Percentiles rank a stretch among this genome's conserved stretches.
These are phyloP conservation scores for Metarhizium anisopliae DNA, from an alignment of 2,329 filamentous ascomycete genomes.

Conservation along the genomic window DNA sequence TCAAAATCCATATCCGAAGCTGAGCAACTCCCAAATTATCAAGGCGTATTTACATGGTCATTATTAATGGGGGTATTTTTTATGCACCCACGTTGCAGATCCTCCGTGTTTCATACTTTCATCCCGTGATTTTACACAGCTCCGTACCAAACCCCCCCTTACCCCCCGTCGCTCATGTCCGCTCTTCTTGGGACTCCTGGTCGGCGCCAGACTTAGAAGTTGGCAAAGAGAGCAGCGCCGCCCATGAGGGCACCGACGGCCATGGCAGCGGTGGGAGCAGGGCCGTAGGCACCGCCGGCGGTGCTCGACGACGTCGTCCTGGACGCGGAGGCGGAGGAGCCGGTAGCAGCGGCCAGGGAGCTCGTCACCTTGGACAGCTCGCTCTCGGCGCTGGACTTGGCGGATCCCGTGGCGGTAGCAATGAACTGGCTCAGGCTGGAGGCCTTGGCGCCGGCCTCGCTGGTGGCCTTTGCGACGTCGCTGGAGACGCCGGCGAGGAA, in stretches of 20 bases:
- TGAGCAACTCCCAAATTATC: too few relatives aligned
- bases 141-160: too few relatives aligned
- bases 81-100: too few relatives aligned
- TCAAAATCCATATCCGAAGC: too few relatives aligned
- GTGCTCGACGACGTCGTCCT: neutral
- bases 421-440: conserved; percentile 14
- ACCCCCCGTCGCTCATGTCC: too few relatives aligned
- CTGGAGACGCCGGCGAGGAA: conserved; percentile 6
- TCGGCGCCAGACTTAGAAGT: conserved; percentile 24
- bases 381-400: conserved; percentile 9
- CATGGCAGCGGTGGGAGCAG: conserved; percentile 31
- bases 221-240: conserved; percentile 34
- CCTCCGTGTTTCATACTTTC: too few relatives aligned
- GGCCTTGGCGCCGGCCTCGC: conserved; percentile 14
- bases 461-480: conserved; percentile 7
- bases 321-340: conserved; percentile 8
- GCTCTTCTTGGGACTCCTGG: too few relatives aligned
- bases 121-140: too few relatives aligned
- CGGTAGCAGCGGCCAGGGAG: conserved; percentile 9
- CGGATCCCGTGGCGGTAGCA: conserved; percentile 12
- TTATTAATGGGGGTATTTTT: neutral
- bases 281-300: conserved; percentile 15
- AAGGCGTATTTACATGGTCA: neutral
- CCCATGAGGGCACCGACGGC: conserved; percentile 38
- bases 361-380: conserved; percentile 13